Evolutionary conservation across 2,329 filamentous ascomycete species (phyloP).

Genomic region (Geosmithia flava): DNA sequence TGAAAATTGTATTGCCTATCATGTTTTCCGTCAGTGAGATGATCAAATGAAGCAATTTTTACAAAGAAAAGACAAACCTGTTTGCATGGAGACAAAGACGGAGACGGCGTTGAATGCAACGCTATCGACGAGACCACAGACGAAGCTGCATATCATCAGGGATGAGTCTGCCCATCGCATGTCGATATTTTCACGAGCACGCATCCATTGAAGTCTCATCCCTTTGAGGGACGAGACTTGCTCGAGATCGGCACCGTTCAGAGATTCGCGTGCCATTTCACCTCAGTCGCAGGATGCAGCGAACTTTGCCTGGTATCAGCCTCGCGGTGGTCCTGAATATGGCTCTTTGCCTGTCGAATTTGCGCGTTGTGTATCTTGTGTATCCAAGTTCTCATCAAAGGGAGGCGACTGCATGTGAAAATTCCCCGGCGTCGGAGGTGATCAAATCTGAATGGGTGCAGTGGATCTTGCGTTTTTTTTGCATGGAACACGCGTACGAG

Average conservation of each 20-base stretch:
- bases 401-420: no score
- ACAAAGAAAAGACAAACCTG: slow-evolving; percentile 8
- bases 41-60: background rate
- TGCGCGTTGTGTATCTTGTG: no score
- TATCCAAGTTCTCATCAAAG: no score
- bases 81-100: slow-evolving; percentile 23
- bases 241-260: background rate
- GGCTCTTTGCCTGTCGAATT: background rate
- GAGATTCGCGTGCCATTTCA: background rate
- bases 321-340: background rate
- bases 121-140: slow-evolving; percentile 26
- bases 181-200: slow-evolving; percentile 1
- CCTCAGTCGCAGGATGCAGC: background rate
- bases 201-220: background rate
- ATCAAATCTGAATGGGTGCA: no score
- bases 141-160: slow-evolving; percentile 15
- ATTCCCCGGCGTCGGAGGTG: no score
- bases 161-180: slow-evolving; percentile 6
- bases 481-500: no score
- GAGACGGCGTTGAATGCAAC: slow-evolving; percentile 21
- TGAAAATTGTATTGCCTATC: slow-evolving; percentile 48
- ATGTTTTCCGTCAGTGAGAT: background rate
- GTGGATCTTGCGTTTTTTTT: no score
- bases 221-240: background rate
- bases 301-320: background rate